Evolutionary conservation across 2,329 filamentous ascomycete species (phyloP).

Genomic region (Laburnicola sp.): DNA sequence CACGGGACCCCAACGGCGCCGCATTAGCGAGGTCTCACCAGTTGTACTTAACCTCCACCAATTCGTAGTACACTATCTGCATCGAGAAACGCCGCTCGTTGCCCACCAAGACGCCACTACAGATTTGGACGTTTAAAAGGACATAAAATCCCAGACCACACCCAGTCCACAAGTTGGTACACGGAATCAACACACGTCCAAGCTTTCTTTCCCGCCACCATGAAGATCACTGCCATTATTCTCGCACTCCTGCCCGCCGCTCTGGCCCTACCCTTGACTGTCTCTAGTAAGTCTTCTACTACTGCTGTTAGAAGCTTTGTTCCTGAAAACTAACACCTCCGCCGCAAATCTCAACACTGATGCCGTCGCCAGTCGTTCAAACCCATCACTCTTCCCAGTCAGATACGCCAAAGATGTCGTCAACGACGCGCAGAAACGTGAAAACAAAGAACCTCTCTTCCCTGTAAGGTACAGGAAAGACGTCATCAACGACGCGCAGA

Average conservation of each 20-base stretch:
- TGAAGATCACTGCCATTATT: background rate
- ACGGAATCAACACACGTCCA: background rate
- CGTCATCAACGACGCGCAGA: background rate
- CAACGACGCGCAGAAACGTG: background rate
- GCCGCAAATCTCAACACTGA: background rate
- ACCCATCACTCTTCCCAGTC: background rate
- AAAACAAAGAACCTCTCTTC: too few relatives aligned
- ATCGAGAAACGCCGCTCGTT: background rate
- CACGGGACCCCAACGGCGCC: background rate
- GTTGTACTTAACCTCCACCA: background rate
- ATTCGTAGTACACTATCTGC: background rate
- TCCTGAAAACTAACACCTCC: background rate
- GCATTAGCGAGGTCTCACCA: background rate
- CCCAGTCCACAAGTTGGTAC: background rate
- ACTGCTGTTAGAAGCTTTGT: background rate
- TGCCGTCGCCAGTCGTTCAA: background rate
- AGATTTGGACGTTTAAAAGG: background rate
- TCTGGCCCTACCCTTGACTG: constrained; percentile 1
- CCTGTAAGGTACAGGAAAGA: background rate
- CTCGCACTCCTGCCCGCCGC: background rate
- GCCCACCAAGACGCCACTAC: background rate
- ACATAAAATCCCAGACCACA: background rate
- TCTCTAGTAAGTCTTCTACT: background rate
- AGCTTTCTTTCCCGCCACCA: background rate
- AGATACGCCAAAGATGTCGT: background rate